Base-by-base conservation (phyloP, 345 rosid species). In the Eutrema japonicum region DNA sequence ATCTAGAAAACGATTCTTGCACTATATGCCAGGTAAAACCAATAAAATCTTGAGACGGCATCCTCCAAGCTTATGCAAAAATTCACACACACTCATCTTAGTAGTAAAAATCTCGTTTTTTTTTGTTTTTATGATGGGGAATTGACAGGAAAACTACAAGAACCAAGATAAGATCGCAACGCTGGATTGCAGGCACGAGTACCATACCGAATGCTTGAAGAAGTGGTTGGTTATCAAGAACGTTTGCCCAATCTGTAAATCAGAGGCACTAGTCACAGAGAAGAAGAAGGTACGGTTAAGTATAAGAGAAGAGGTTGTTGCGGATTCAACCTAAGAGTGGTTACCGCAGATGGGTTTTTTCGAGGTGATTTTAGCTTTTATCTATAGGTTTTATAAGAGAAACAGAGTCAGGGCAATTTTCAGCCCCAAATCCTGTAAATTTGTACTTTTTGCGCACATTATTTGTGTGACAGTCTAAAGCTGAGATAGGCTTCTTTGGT, bases 191-290 rank as follows among this genome's bases (percentile, higher is more conserved):
- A 92, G 82, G 36, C 98, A 93, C 1, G 88, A 85, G 46, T 90
- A 90, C 81, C 98, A 93, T 51, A 85, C 84, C 49, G 83, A 75
- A 69, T 93, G 98, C 85, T 83, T 93, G 84, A 86, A 78, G 86
- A 90, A 86, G 76, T 93, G 98, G 98, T 86, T 93, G 71, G 75
- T 81, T 6, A 79, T 90, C 70, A 93, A 93, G 87, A 93, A 87
- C 54, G 81, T 85, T 27, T 93, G 97, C 79, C 96, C 98, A 16
- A 79, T 90, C 80, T 93, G 98, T 86, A 93, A 93, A 81, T 82
- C 87, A 3, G 89, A 93, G 83, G 98, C 92, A 61, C 68, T 88
- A 81, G 83, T 78, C 65, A 22, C 40, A 14, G 74, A 50, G 26
- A 70, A 64, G 66, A 37, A 43, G 42, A 75, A 72, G 49, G 52